Percentiles rank a stretch among this genome's conserved stretches.
phyloP scores from a whole-genome alignment of 805 yeast genomes.

The Kazachstania psychrophila region DNA sequence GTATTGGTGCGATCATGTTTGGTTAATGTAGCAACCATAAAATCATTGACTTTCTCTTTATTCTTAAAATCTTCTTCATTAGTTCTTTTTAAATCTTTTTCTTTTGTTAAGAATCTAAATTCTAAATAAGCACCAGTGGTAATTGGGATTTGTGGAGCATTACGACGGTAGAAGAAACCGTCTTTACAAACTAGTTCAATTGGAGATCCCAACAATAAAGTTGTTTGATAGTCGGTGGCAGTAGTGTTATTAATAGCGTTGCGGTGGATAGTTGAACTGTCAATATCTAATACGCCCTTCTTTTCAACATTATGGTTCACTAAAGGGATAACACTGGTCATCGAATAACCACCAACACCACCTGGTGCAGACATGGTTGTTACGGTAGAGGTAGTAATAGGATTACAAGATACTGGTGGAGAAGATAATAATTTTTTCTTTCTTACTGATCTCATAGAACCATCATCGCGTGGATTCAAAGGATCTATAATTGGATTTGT shows the following conservation, averaged over 20 bases:
- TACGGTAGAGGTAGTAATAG: slow-evolving; percentile 1
- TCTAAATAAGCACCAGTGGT: slow-evolving; percentile 26
- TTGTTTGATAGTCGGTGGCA: slow-evolving; percentile 7
- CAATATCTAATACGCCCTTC: not conserved
- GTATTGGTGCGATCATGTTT: slow-evolving; percentile 26
- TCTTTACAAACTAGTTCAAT: slow-evolving; percentile 26
- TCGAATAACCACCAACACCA: not conserved
- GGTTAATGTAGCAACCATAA: slow-evolving; percentile 8
- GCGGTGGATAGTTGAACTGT: not conserved
- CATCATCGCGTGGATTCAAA: too few relatives aligned
- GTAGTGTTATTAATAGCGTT: not conserved
- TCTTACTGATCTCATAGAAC: slow-evolving; percentile 7
- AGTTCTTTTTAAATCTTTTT: slow-evolving; percentile 20
- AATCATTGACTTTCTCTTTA: not conserved
- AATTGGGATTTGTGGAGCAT: slow-evolving; percentile 22
- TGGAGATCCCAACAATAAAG: slow-evolving; percentile 21
- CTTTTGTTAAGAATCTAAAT: slow-evolving; percentile 25
- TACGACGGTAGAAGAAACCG: slow-evolving; percentile 26
- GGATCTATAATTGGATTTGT: too few relatives aligned
- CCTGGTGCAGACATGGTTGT: not conserved
- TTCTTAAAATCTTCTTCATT: slow-evolving; percentile 3
- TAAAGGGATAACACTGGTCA: not conserved
- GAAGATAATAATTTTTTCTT: slow-evolving; percentile 6
- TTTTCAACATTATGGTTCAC: too few relatives aligned
- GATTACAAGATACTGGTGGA: slow-evolving; percentile 2